phyloP scores from a whole-genome alignment of 2,329 filamentous ascomycete genomes.

The Penicillium corylophilum region DNA sequence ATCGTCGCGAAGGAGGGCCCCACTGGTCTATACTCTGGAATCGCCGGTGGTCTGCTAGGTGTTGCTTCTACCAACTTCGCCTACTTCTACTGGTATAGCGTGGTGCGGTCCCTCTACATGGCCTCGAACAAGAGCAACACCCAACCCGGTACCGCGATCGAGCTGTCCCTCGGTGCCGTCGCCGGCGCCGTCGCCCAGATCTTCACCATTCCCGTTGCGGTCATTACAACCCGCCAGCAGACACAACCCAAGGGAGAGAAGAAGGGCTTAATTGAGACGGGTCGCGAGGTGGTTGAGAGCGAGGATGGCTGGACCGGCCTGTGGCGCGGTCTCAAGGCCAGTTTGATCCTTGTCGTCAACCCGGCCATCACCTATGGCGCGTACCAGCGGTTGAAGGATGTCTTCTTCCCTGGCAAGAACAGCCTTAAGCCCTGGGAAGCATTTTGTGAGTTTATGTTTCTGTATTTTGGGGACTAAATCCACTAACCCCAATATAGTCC shows the following conservation, averaged over 20 bases:
- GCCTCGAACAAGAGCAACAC: conserved; percentile 56
- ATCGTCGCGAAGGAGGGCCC: conserved; percentile 81
- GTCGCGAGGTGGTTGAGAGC: conserved; percentile 80
- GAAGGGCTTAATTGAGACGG: conserved; percentile 84
- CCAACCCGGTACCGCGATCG: conserved; percentile 73
- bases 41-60: conserved; percentile 80
- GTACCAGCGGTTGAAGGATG: conserved; percentile 81
- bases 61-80: conserved; percentile 98
- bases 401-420: conserved; percentile 73
- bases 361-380: conserved; percentile 97
- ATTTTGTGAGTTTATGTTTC: conserved; percentile 66
- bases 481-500: conserved; percentile 54
- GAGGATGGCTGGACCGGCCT: conserved; percentile 87
- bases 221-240: conserved; percentile 93
- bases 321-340: conserved; percentile 94
- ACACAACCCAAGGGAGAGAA: conserved; percentile 81
- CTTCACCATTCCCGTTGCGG: conserved; percentile 94
- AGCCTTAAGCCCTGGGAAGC: conserved; percentile 81
- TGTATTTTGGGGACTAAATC: background rate
- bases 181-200: conserved; percentile 90
- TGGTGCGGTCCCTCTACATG: conserved; percentile 79
- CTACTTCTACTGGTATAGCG: conserved; percentile 98
- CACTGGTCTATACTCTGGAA: conserved; percentile 81
- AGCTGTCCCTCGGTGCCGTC: conserved; percentile 80
- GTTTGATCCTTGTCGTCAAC: conserved; percentile 91